phyloP scores from a whole-genome alignment of 148 eudicot species.

The Chenopodium suecicum region DNA sequence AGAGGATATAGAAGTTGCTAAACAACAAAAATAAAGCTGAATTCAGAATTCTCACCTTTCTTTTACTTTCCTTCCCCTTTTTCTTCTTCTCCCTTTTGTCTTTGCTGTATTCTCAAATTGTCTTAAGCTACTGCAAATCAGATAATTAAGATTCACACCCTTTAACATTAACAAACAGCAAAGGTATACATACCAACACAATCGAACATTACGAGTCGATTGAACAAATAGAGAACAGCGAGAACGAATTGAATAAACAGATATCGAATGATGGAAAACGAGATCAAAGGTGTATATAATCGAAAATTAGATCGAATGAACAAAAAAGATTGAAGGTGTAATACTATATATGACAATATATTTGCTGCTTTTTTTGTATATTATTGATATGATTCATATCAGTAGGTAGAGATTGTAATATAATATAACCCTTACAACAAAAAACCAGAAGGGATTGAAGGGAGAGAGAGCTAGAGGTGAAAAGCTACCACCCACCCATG shows the following conservation, averaged over 20 bases:
- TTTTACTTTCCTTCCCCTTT: not conserved
- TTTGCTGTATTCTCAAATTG: constrained; percentile 14
- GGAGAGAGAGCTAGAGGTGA: constrained; percentile 27
- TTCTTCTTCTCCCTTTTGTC: constrained; percentile 8
- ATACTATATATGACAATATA: constrained; percentile 2
- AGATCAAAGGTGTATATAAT: not conserved
- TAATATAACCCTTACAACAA: constrained; percentile 52
- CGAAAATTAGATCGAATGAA: not conserved
- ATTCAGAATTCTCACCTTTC: constrained; percentile 20
- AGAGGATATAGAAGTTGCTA: not conserved
- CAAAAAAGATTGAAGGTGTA: not conserved
- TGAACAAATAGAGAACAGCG: too few species aligned
- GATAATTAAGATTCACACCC: not conserved
- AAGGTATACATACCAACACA: not conserved
- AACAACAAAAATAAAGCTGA: constrained; percentile 3
- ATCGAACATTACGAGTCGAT: not conserved
- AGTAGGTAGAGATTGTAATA: constrained; percentile 19
- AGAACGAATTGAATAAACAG: too few species aligned
- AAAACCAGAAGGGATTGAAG: constrained; percentile 47
- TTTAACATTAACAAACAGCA: not conserved
- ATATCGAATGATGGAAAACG: not conserved
- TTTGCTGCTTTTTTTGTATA: constrained; percentile 22
- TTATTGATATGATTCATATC: constrained; percentile 26
- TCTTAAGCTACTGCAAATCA: constrained; percentile 17
- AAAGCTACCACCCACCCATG: constrained; percentile 26